These are phyloP conservation scores for Kodamaea sagamina DNA, from an alignment of 805 yeast genomes.

Conservation along the genomic window DNA sequence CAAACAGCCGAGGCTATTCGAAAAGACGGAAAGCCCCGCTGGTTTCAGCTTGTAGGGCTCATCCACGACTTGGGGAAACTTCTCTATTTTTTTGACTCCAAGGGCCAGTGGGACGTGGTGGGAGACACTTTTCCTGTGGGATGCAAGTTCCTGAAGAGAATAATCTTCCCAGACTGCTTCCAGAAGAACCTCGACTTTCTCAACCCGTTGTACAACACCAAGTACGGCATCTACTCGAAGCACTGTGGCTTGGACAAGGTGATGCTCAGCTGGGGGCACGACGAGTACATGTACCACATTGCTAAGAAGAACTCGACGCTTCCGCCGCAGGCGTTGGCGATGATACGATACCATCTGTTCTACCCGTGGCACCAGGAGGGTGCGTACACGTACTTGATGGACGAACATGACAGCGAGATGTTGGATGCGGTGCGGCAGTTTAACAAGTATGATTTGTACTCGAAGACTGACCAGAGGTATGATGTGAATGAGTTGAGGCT, in stretches of 20 bases:
- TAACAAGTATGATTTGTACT: conserved; percentile 68
- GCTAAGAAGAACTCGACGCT: conserved; percentile 64
- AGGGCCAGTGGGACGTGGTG: conserved; percentile 81
- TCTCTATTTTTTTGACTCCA: conserved; percentile 66
- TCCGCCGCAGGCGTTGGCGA: conserved; percentile 68
- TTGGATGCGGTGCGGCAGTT: conserved; percentile 64
- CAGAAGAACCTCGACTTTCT: conserved; percentile 58
- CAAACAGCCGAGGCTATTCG: conserved; percentile 78
- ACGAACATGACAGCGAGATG: conserved; percentile 60
- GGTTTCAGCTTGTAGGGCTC: conserved; percentile 75
- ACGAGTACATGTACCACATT: conserved; percentile 73
- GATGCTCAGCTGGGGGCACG: conserved; percentile 79
- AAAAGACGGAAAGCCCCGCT: conserved; percentile 64
- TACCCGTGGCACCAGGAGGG: conserved; percentile 77
- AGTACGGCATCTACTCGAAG: conserved; percentile 64
- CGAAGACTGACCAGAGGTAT: conserved; percentile 54
- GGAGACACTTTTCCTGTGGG: conserved; percentile 82
- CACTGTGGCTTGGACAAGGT: conserved; percentile 69
- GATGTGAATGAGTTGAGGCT: conserved; percentile 54
- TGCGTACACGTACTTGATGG: conserved; percentile 66
- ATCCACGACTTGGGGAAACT: conserved; percentile 73
- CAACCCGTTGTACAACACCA: conserved; percentile 65
- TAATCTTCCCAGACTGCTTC: conserved; percentile 62
- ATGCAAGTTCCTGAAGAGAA: conserved; percentile 59
- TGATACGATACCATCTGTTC: conserved; percentile 74